These are phyloP conservation scores for Thelonectria olida DNA, from an alignment of 2,329 filamentous ascomycete species.

Conservation along the genomic window DNA sequence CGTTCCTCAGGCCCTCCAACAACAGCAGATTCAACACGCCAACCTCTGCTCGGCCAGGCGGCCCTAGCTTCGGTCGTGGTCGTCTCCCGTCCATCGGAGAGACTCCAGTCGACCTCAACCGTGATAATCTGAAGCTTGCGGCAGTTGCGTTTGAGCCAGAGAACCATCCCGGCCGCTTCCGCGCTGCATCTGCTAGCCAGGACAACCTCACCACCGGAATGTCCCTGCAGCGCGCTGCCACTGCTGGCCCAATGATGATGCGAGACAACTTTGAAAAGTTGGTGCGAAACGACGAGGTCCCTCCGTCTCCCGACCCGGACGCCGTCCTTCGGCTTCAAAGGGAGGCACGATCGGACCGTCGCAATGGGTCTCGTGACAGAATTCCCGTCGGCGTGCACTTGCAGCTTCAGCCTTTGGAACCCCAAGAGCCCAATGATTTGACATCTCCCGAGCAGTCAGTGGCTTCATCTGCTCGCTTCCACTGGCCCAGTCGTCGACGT, in stretches of 20 bases:
- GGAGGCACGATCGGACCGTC: constrained; percentile 60
- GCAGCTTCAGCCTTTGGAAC: constrained; percentile 68
- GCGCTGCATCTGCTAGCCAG: constrained; percentile 52
- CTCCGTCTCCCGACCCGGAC: constrained; percentile 71
- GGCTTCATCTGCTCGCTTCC: constrained; percentile 61
- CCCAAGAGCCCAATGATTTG: constrained; percentile 60
- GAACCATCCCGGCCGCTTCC: constrained; percentile 43
- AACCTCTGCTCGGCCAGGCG: constrained; percentile 68
- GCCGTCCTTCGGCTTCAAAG: constrained; percentile 69
- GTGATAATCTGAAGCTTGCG: constrained; percentile 38
- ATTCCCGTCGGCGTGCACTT: constrained; percentile 78
- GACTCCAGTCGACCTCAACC: constrained; percentile 46
- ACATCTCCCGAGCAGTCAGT: constrained; percentile 67
- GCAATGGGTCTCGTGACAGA: constrained; percentile 78
- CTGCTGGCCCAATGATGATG: constrained; percentile 73
- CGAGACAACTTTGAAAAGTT: constrained; percentile 54
- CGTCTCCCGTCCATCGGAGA: constrained; percentile 84
- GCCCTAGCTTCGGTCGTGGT: constrained; percentile 67
- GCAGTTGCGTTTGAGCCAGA: constrained; percentile 36
- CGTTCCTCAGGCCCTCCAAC: constrained; percentile 73
- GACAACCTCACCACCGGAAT: constrained; percentile 53
- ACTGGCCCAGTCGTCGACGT: constrained; percentile 64
- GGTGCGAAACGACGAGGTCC: constrained; percentile 51
- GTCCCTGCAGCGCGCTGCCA: constrained; percentile 70
- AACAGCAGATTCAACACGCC: constrained; percentile 76